Evolutionary conservation across 1,139 yeast genomes (phyloP), one percentile per base, ranked within the genome.

Genomic region (Pichia kudriavzevii): DNA sequence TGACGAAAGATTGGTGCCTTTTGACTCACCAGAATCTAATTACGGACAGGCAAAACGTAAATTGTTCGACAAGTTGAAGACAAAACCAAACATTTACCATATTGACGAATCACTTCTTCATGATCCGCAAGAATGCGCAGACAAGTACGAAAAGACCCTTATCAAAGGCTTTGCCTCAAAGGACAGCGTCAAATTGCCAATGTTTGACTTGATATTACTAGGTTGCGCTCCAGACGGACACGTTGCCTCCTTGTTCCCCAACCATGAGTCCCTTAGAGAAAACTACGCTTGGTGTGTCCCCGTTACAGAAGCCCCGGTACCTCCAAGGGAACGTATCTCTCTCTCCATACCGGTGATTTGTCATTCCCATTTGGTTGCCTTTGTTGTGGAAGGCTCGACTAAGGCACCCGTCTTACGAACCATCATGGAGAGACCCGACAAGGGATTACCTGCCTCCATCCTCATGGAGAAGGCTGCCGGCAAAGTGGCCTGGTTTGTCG

Each of bases 191-290:
- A 87, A 88, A 60, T 69, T 88, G 44, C 98, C 98, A 40, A 78
- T 84, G 75, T 91, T 91, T 63, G 98, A 91, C 59, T 64, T 91
- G 42, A 71, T 91, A 45, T 65, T 91, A 45, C 68, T 91, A 43
- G 98, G 98, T 15, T 88, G 97, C 67, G 98, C 98, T 0, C 98
- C 98, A 4, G 98, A 91, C 58, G 98, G 98, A 19, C 98, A 91
- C 57, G 84, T 88, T 51, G 95, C 97, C 36, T 85, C 95, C 18
- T 70, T 91, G 41, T 91, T 91, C 66, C 98, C 98, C 13, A 81
- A 82, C 54, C 93, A 84, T 55, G 93, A 84, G 46, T 79, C 82
- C 38, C 67, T 91, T 46, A 72, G 97, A 52, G 98, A 91, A 56
- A 75, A 81, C 49, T 71, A 83, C 51, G 97, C 97, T 3, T 91